Conservation (phyloP, 495 filamentous ascomycete genomes). For the Trichoderma erinaceum region DNA sequence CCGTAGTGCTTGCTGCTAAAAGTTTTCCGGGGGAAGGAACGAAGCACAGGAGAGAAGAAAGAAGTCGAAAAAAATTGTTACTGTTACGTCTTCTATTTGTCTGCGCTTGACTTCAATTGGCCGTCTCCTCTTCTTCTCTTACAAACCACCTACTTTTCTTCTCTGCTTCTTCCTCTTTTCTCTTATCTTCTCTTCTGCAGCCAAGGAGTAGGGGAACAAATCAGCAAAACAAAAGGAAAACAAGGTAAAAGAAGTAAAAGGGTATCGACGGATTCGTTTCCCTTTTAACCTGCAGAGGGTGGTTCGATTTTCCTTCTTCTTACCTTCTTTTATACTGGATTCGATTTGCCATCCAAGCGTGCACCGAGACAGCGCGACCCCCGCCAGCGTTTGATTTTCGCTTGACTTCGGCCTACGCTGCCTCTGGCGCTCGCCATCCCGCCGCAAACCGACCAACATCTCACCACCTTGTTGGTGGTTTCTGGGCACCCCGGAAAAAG, state of each 20-base stretch:
- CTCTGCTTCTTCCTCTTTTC: background rate
- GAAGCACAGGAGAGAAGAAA: background rate
- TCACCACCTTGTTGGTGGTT: background rate
- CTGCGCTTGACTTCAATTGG: slow-evolving; percentile 10
- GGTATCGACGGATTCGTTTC: background rate
- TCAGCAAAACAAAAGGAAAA: background rate
- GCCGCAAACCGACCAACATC: slow-evolving; percentile 16
- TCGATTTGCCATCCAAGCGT: background rate
- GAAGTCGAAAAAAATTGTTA: background rate
- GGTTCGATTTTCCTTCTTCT: background rate
- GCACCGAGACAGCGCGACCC: background rate
- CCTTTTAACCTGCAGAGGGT: background rate
- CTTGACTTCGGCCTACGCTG: slow-evolving; percentile 15
- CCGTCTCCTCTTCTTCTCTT: background rate
- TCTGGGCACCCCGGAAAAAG: background rate
- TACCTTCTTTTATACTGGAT: slow-evolving; percentile 1
- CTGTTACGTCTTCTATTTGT: slow-evolving; percentile 2
- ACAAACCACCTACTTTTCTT: background rate
- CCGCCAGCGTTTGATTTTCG: background rate
- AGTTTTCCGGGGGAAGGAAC: background rate
- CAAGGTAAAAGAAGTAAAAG: background rate
- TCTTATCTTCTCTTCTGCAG: background rate
- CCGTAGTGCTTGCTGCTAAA: too few species aligned
- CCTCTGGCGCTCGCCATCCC: slow-evolving; percentile 13
- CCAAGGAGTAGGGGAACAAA: background rate